Conservation (phyloP, 2,329 filamentous ascomycete genomes). For the Neonectria punicea region DNA sequence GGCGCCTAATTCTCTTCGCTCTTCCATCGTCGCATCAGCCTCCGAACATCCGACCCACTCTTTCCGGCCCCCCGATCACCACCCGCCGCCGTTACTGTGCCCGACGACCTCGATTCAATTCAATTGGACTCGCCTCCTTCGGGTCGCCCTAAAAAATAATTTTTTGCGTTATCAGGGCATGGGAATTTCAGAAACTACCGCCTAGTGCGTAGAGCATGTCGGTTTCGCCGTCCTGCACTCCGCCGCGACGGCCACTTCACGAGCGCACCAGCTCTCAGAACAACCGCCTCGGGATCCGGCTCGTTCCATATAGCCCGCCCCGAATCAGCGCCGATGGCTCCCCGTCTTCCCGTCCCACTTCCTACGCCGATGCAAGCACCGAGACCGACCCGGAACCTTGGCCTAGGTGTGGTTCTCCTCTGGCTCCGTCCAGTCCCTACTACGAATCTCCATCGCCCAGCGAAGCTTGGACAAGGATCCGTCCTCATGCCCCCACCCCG, state of each 20-base stretch:
- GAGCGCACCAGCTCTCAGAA: constrained; percentile 44
- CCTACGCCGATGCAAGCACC: constrained; percentile 38
- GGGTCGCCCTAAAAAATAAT: background rate
- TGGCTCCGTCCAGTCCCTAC: constrained; percentile 34
- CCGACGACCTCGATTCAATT: constrained; percentile 18
- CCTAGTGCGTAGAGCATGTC: constrained; percentile 48
- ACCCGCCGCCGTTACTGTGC: constrained; percentile 15
- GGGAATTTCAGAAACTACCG: constrained; percentile 32
- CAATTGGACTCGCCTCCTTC: constrained; percentile 14
- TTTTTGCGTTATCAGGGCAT: constrained; percentile 34
- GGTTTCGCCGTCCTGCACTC: constrained; percentile 44
- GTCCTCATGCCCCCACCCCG: constrained; percentile 27
- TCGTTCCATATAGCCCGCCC: constrained; percentile 53
- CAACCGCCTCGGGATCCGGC: constrained; percentile 49
- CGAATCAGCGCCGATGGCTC: constrained; percentile 48
- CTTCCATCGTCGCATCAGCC: constrained; percentile 13
- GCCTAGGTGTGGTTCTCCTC: constrained; percentile 29
- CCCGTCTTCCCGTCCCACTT: constrained; percentile 37
- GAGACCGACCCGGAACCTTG: constrained; percentile 36
- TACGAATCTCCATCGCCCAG: constrained; percentile 41
- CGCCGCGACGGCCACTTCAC: constrained; percentile 43
- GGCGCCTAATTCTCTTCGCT: constrained; percentile 29
- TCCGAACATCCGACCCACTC: constrained; percentile 33
- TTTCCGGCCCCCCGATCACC: constrained; percentile 24
- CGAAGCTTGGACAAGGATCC: constrained; percentile 31